Evolutionary conservation across 106 monocot species (phyloP), one percentile per base, ranked within the genome.

Genomic region (Allium fistulosum): DNA sequence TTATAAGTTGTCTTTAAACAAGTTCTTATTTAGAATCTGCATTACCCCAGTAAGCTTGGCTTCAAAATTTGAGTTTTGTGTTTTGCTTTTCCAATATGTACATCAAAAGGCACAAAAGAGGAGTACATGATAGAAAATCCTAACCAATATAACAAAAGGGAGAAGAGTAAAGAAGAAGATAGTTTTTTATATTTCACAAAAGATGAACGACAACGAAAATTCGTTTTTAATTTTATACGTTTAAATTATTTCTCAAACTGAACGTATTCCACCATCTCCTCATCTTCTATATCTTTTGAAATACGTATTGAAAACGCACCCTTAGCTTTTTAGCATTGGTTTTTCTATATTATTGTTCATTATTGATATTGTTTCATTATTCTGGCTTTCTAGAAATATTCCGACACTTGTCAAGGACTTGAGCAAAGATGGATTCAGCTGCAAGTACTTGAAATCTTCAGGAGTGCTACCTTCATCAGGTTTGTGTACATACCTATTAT

Each of bases 361-460:
- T 55, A 55, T 55, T 12, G 11, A 8, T 55, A 8, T 4, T 12
- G 5, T 10, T 61, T 26, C 60, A 26, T 11, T 16, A 14, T 67
- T 51, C 17, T 8, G 51, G 12, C 11, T 67, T 7, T 63, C 15
- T 46, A 63, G 62, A 46, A 63, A 63, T 63, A 63, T 47, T 46
- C 62, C 62, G 12, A 47, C 15, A 46, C 46, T 63, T 14, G 47
- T 63, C 13, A 47, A 63, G 62, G 46, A 37, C n/a, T 3, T 63
- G 7, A 63, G 62, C 62, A 15, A 37, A 13, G 62, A 63, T 63
- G 62, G 62, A 4, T 63, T 63, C 46, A 63, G 62, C 46, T 46
- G 62, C 13, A 46, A 47, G 47, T 63, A 46, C 62, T 46, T 62
- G 45, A 62, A 62, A 62, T 14, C 62, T 46, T 62, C 62, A 11